Evolutionary conservation across 768 basidiomycete genomes (phyloP).

Genomic region (Lactifluus piperatus): DNA sequence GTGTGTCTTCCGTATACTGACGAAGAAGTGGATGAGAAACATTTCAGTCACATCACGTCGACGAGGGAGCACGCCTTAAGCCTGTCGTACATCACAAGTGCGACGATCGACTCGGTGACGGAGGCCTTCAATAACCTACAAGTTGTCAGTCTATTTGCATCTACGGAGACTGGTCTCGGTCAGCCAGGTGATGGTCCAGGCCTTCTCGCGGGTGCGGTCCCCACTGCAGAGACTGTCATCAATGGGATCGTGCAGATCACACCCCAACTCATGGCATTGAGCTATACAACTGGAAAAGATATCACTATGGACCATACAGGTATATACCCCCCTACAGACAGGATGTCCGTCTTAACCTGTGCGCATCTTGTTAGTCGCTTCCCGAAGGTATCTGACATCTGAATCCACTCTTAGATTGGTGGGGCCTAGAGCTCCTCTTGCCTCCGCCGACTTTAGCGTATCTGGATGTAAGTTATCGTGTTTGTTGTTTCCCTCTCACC

Average conservation of each 20-base stretch:
- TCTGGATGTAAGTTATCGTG: slow-evolving; percentile 39
- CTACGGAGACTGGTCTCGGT: slow-evolving; percentile 63
- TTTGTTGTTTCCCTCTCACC: not conserved
- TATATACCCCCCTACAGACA: slow-evolving; percentile 63
- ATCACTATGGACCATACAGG: slow-evolving; percentile 60
- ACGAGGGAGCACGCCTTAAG: not conserved
- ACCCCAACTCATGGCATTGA: slow-evolving; percentile 68
- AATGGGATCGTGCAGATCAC: slow-evolving; percentile 64
- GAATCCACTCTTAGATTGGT: slow-evolving; percentile 57
- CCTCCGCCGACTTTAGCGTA: slow-evolving; percentile 60
- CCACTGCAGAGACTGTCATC: slow-evolving; percentile 63
- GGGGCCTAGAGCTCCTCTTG: slow-evolving; percentile 75
- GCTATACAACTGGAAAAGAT: slow-evolving; percentile 63
- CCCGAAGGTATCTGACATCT: not conserved
- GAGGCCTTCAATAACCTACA: slow-evolving; percentile 50
- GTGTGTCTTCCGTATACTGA: slow-evolving; percentile 64
- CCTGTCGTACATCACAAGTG: slow-evolving; percentile 34
- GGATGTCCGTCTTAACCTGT: slow-evolving; percentile 77
- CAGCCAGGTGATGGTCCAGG: slow-evolving; percentile 63
- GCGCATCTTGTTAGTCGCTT: slow-evolving; percentile 24
- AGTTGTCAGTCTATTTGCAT: slow-evolving; percentile 48
- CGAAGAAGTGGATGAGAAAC: slow-evolving; percentile 48
- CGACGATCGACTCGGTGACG: slow-evolving; percentile 43
- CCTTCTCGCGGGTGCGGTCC: slow-evolving; percentile 64
- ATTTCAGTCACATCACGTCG: slow-evolving; percentile 36